phyloP scores from a whole-genome alignment of 2,329 filamentous ascomycete genomes.

The Aspergillus hiratsukae region DNA sequence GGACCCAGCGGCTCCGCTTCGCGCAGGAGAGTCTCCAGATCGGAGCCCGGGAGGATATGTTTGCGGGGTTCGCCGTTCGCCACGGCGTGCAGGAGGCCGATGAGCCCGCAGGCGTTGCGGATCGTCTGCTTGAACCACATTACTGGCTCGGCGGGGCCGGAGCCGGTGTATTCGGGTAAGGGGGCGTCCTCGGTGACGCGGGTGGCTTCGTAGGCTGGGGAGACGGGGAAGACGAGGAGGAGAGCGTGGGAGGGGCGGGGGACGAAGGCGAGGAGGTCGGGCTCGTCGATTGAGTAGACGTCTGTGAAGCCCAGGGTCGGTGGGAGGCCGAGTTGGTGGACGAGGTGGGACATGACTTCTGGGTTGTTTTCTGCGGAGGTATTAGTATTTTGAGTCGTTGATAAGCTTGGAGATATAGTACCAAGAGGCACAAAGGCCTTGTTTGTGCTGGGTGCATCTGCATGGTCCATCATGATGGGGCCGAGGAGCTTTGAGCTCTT shows the following conservation, averaged over 20 bases:
- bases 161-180: conserved; percentile 60
- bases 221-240: conserved; percentile 87
- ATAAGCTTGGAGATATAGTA: conserved; percentile 13
- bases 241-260: conserved; percentile 84
- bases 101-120: conserved; percentile 85
- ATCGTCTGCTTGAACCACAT: conserved; percentile 96
- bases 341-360: conserved; percentile 76
- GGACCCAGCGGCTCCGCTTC: conserved; percentile 68
- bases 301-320: conserved; percentile 75
- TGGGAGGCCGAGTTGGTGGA: conserved; percentile 81
- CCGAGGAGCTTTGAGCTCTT: not conserved
- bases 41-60: conserved; percentile 52
- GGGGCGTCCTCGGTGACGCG: conserved; percentile 68
- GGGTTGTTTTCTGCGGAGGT: conserved; percentile 65
- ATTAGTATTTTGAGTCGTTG: conserved; percentile 6
- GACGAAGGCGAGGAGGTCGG: conserved; percentile 77
- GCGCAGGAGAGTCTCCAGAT: conserved; percentile 55
- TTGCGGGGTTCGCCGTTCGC: conserved; percentile 67
- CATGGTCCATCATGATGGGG: conserved; percentile 28
- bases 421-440: conserved; percentile 49
- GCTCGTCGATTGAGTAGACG: conserved; percentile 85
- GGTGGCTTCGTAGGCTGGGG: conserved; percentile 70
- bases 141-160: conserved; percentile 67
- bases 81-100: conserved; percentile 79
- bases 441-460: conserved; percentile 35